A percentile compares a stretch with the other conserved stretches of the same genome.
Conservation (phyloP, 352 stramenopile species). For the Phytophthora pini region DNA sequence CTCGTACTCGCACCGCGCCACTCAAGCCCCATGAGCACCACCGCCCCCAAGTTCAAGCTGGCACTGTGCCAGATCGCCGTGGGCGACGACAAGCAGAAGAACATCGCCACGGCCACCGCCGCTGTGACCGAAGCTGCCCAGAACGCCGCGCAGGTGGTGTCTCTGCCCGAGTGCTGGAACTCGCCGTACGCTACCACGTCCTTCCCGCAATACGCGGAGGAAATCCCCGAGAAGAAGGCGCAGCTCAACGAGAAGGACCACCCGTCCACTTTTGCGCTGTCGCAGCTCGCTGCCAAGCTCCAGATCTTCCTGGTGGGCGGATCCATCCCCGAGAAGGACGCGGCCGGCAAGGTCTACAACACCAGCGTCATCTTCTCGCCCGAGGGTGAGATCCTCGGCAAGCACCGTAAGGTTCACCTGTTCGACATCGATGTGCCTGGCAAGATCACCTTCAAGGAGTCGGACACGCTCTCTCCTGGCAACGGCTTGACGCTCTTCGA, state of each 20-base stretch:
- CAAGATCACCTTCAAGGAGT: constrained; percentile 99
- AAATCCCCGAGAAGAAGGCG: constrained; percentile 85
- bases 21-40: constrained; percentile 48
- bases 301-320: constrained; percentile 97
- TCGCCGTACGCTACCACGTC: constrained; percentile 97
- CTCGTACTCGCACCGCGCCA: constrained; percentile 17
- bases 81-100: constrained; percentile 82
- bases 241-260: constrained; percentile 66
- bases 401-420: constrained; percentile 99
- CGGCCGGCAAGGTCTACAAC: constrained; percentile 96
- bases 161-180: constrained; percentile 97
- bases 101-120: constrained; percentile 79
- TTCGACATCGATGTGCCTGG: constrained; percentile 99
- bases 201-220: constrained; percentile 98
- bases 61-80: constrained; percentile 97
- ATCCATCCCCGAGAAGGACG: constrained; percentile 94
- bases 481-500: constrained; percentile 88
- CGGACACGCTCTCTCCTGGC: constrained; percentile 97
- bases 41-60: constrained; percentile 85
- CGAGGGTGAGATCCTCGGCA: constrained; percentile 94
- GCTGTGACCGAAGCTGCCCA: constrained; percentile 71
- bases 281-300: constrained; percentile 89
- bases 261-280: constrained; percentile 90
- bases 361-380: constrained; percentile 98
- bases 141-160: constrained; percentile 90